phyloP scores from a whole-genome alignment of 192 early-diverging fungal species.

The Diversispora epigaea region DNA sequence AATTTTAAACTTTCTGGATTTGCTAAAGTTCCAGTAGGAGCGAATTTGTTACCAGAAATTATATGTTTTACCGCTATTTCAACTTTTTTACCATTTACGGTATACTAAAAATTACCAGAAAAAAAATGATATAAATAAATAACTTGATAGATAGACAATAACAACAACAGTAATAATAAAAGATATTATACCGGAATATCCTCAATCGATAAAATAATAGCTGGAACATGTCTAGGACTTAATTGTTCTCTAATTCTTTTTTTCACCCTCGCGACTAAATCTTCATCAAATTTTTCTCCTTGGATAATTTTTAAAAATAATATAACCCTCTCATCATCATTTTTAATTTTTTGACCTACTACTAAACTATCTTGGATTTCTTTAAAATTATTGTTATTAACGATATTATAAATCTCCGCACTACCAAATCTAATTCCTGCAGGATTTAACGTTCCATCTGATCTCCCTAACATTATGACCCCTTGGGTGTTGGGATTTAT shows the following conservation, averaged over 20 bases:
- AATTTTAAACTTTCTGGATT: constrained; percentile 88
- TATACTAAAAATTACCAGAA: constrained; percentile 57
- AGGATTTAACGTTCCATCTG: constrained; percentile 92
- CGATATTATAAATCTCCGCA: constrained; percentile 93
- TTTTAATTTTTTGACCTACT: constrained; percentile 82
- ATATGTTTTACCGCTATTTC: constrained; percentile 94
- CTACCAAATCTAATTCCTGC: constrained; percentile 90
- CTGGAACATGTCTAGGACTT: constrained; percentile 91
- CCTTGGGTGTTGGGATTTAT: constrained; percentile 85
- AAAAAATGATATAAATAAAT: neutral
- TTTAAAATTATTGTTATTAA: constrained; percentile 60
- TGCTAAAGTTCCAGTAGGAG: constrained; percentile 76
- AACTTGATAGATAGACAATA: neutral
- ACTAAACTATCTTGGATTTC: constrained; percentile 78
- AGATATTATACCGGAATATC: constrained; percentile 81
- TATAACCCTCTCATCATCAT: constrained; percentile 87
- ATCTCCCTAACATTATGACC: constrained; percentile 92
- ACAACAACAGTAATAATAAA: neutral
- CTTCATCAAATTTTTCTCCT: constrained; percentile 54
- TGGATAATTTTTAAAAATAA: constrained; percentile 86
- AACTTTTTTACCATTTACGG: constrained; percentile 95
- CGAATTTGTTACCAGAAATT: constrained; percentile 75
- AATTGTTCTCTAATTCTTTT: constrained; percentile 75
- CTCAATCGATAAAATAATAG: constrained; percentile 71
- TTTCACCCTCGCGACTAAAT: constrained; percentile 71